Percentiles rank a stretch among this genome's conserved stretches.
Evolutionary conservation across 2,329 filamentous ascomycete genomes (phyloP).

Genomic region (Diaporthe ampelina): DNA sequence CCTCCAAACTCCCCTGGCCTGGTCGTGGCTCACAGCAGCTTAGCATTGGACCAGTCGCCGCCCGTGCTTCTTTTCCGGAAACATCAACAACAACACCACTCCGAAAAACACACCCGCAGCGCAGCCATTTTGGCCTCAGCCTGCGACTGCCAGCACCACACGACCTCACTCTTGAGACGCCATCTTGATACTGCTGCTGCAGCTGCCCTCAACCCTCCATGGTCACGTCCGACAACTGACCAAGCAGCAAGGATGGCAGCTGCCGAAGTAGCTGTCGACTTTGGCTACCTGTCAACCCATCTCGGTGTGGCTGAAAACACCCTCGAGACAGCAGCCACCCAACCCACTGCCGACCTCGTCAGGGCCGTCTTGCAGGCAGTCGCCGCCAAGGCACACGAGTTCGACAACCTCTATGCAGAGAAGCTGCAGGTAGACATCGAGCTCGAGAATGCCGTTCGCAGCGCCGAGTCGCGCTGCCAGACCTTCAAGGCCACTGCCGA

Average conservation of each 20-base stretch:
- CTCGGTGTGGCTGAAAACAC: conserved; percentile 77
- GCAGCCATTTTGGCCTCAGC: neutral
- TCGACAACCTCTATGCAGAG: conserved; percentile 84
- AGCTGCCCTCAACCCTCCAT: conserved; percentile 29
- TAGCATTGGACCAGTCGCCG: conserved; percentile 14
- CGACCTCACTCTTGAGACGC: neutral
- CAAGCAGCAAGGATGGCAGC: conserved; percentile 66
- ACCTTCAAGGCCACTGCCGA: conserved; percentile 85
- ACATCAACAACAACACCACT: conserved; percentile 27
- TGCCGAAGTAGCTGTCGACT: conserved; percentile 69
- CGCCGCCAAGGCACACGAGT: conserved; percentile 83
- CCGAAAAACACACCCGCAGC: conserved; percentile 1
- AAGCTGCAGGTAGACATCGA: conserved; percentile 93
- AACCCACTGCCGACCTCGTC: conserved; percentile 84
- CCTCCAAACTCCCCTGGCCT: neutral
- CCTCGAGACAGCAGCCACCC: conserved; percentile 71
- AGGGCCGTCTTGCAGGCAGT: conserved; percentile 81
- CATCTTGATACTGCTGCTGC: neutral
- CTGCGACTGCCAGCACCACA: conserved; percentile 1
- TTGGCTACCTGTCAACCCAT: conserved; percentile 80
- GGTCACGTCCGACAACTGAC: conserved; percentile 36
- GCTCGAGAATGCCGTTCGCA: conserved; percentile 89
- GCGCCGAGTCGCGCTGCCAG: conserved; percentile 85
- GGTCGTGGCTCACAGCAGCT: neutral
- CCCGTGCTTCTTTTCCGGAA: conserved; percentile 36